Conservation (phyloP, 331 rosid species). For the Quercus tomentella region DNA sequence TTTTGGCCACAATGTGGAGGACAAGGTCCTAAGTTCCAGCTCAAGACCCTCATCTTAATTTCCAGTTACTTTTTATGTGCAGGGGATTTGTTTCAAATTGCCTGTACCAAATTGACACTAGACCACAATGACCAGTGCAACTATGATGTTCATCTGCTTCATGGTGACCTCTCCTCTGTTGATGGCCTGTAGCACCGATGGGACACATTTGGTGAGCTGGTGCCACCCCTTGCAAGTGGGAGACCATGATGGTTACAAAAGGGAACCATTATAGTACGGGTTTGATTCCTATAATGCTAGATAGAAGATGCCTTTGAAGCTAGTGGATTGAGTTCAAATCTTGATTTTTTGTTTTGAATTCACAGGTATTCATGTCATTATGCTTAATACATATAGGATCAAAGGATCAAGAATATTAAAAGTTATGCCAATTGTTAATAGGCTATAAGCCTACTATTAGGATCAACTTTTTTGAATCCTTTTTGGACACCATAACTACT, state of each 20-base stretch:
- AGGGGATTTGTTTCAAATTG: slow-evolving; percentile 78
- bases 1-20: slow-evolving; percentile 73
- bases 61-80: slow-evolving; percentile 82
- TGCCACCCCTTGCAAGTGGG: slow-evolving; percentile 89
- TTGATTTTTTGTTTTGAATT: slow-evolving; percentile 88
- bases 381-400: slow-evolving; percentile 73
- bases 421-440: too few relatives aligned
- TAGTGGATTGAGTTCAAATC: slow-evolving; percentile 84
- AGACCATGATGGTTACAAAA: slow-evolving; percentile 96
- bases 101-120: slow-evolving; percentile 82
- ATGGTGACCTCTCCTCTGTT: slow-evolving; percentile 86
- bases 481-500: too few relatives aligned
- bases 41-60: slow-evolving; percentile 80
- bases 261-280: slow-evolving; percentile 82
- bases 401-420: too few relatives aligned
- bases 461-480: too few relatives aligned
- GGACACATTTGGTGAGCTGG: slow-evolving; percentile 84
- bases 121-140: slow-evolving; percentile 73
- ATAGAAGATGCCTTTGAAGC: slow-evolving; percentile 92
- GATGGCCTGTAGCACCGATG: slow-evolving; percentile 62
- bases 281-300: slow-evolving; percentile 76
- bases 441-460: too few relatives aligned
- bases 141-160: slow-evolving; percentile 74
- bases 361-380: slow-evolving; percentile 65
- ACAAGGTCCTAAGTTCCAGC: slow-evolving; percentile 67